Conservation (phyloP, 2,329 filamentous ascomycete species). For the Claviceps sp. region DNA sequence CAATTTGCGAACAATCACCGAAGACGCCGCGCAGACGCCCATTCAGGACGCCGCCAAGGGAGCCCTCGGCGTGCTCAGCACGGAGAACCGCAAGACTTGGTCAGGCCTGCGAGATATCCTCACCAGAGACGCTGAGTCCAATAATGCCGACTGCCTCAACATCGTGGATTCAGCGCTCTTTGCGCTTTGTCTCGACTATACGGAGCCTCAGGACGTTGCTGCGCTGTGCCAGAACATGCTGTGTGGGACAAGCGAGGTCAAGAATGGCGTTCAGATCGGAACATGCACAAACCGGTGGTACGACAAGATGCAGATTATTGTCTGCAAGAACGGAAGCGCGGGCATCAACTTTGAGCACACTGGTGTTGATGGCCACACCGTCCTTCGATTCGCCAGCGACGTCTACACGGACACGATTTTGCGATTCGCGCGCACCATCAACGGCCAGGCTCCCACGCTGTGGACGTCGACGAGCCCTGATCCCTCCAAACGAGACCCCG, state of each 20-base stretch:
- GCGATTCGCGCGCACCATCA: slow-evolving; percentile 88
- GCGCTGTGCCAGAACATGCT: slow-evolving; percentile 98
- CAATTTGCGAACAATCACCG: slow-evolving; percentile 83
- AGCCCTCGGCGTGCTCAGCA: slow-evolving; percentile 83
- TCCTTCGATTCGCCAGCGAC: slow-evolving; percentile 89
- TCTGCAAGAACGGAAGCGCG: slow-evolving; percentile 95
- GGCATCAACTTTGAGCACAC: slow-evolving; percentile 99
- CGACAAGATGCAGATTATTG: slow-evolving; percentile 97
- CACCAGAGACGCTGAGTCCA: slow-evolving; percentile 72
- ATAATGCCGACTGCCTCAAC: slow-evolving; percentile 90
- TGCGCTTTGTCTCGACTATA: slow-evolving; percentile 83
- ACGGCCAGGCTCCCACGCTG: slow-evolving; percentile 78
- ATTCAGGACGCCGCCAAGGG: slow-evolving; percentile 94
- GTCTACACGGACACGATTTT: slow-evolving; percentile 96
- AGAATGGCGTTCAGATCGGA: slow-evolving; percentile 87
- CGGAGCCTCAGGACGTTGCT: slow-evolving; percentile 66
- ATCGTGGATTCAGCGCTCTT: slow-evolving; percentile 94
- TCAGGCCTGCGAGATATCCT: slow-evolving; percentile 80
- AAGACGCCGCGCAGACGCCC: slow-evolving; percentile 78
- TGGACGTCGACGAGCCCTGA: slow-evolving; percentile 89
- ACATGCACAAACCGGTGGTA: slow-evolving; percentile 99
- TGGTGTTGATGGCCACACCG: slow-evolving; percentile 92
- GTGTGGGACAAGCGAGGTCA: slow-evolving; percentile 82
- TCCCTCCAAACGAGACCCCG: slow-evolving; percentile 79
- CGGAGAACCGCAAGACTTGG: slow-evolving; percentile 94